Conservation (phyloP, 139 green algal species). For the Tetratostichococcus sp. region DNA sequence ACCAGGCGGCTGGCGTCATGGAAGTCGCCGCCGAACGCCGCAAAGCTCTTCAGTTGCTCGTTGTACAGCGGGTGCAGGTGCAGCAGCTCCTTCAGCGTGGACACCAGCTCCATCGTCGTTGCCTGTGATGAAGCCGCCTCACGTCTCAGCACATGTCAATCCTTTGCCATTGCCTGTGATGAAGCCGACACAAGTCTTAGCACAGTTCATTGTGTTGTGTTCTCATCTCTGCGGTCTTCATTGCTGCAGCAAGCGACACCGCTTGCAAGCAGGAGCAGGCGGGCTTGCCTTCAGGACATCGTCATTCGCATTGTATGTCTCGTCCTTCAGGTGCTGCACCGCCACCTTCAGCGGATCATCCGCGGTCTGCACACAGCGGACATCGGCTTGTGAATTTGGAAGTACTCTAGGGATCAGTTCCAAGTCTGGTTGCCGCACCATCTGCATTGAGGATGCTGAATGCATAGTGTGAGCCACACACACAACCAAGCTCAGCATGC, state of each 20-base stretch:
- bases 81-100: constrained; percentile 91
- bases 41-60: constrained; percentile 86
- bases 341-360: constrained; percentile 69
- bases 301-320: constrained; percentile 66
- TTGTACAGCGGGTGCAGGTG: constrained; percentile 92
- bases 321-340: constrained; percentile 82
- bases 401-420: too few relatives aligned
- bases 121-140: too few relatives aligned
- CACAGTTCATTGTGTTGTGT: constrained; percentile 29
- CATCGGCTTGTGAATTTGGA: too few relatives aligned
- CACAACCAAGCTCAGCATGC: too few relatives aligned
- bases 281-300: constrained; percentile 70
- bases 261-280: neutral
- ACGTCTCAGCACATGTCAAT: too few relatives aligned
- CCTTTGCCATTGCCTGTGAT: too few relatives aligned
- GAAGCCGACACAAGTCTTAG: too few relatives aligned
- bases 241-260: too few relatives aligned
- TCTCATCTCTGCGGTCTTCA: too few relatives aligned
- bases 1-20: constrained; percentile 85
- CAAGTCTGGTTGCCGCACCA: too few relatives aligned
- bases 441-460: too few relatives aligned
- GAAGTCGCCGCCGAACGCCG: constrained; percentile 55
- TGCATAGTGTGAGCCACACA: too few relatives aligned
- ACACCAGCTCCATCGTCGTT: constrained; percentile 92
- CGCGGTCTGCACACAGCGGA: neutral